Evolutionary conservation across 192 early-diverging fungal species (phyloP), one percentile per base, ranked within the genome.

Genomic region (Rhizophagus prolifer): DNA sequence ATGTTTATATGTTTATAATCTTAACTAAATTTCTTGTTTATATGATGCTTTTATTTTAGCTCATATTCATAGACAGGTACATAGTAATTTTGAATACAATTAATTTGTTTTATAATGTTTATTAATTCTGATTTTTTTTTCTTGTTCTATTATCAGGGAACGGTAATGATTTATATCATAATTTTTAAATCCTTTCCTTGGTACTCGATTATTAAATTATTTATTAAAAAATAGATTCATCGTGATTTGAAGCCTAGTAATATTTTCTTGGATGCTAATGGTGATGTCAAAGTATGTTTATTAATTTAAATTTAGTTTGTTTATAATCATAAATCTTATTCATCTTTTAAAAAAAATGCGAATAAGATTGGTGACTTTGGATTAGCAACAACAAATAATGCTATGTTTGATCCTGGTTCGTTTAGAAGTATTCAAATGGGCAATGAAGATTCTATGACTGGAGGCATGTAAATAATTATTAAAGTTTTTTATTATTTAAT

Each of bases 181-280:
- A 5, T 38, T 38, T 38, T 38, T 38, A 38, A 44, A 44, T 44
- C 36, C 0, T 44, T 12, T 44, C 41, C 41, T 44, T 44, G 47
- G 21, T 21, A 21, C 19, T 54, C 5, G 2, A 21, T 21, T 21
- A 21, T 54, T 54, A 19, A 2, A 19, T 4, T 14, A 16, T 50
- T 19, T 78, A n/a, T 44, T 44, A 79, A 77, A 1, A 79, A 83
- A 58, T 34, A 72, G 83, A 94, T 95, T 58, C 92, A 94, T 82
- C 88, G 96, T 13, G 96, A 98, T 78, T 76, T 98, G 44, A 98
- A 98, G 75, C 95, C 95, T 19, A 89, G 91, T 76, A 94, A 94
- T 72, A 90, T 92, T 77, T 94, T 94, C 77, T 79, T 94, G 74
- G 92, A 93, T 70, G 81, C 87, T 12, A 88, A 85, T 70, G 81